Evolutionary conservation across 352 stramenopile species (phyloP).

Genomic region (Phytophthora pisi): DNA sequence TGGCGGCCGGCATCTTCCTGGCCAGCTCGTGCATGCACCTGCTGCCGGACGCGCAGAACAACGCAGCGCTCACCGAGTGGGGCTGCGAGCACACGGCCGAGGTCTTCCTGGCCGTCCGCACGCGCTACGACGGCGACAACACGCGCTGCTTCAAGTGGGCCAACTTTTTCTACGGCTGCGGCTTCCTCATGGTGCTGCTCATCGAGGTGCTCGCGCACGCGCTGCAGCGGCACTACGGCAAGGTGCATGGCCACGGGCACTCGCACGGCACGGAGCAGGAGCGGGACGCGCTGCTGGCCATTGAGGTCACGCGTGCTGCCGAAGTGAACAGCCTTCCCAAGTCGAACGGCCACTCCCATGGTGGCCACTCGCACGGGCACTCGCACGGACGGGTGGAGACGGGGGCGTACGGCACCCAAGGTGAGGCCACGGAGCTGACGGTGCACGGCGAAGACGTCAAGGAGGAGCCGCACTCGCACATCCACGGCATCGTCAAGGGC

Average conservation of each 20-base stretch:
- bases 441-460: slow-evolving; percentile 9
- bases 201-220: slow-evolving; percentile 74
- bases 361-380: slow-evolving; percentile 16
- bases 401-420: slow-evolving; percentile 37
- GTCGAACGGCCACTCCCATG: slow-evolving; percentile 17
- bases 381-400: slow-evolving; percentile 23
- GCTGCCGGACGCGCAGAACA: slow-evolving; percentile 76
- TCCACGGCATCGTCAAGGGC: slow-evolving; percentile 64
- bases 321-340: slow-evolving; percentile 15
- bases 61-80: slow-evolving; percentile 54
- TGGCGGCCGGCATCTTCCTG: slow-evolving; percentile 82
- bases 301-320: slow-evolving; percentile 22
- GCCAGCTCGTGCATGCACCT: slow-evolving; percentile 80
- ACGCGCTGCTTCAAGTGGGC: slow-evolving; percentile 73
- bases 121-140: slow-evolving; percentile 30
- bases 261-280: slow-evolving; percentile 26
- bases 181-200: slow-evolving; percentile 78
- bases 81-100: slow-evolving; percentile 50
- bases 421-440: slow-evolving; percentile 6
- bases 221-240: slow-evolving; percentile 51
- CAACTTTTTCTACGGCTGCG: slow-evolving; percentile 82
- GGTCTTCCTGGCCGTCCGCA: slow-evolving; percentile 39
- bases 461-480: slow-evolving; percentile 56
- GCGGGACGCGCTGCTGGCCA: slow-evolving; percentile 29
- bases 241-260: slow-evolving; percentile 21